These are phyloP conservation scores for Rhynchosporium graminicola DNA, from an alignment of 2,329 filamentous ascomycete genomes.

Conservation along the genomic window DNA sequence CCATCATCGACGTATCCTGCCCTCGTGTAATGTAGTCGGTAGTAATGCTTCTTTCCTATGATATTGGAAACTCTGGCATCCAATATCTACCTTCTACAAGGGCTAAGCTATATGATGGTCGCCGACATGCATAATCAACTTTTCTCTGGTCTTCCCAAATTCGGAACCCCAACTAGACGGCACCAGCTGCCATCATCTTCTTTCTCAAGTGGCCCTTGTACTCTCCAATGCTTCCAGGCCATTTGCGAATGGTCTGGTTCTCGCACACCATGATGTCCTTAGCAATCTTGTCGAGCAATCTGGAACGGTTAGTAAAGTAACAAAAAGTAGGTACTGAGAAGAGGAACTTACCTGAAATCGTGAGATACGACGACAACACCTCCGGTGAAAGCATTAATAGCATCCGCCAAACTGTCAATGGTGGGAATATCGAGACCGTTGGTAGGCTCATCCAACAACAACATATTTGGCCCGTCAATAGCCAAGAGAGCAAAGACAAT, in stretches of 20 bases:
- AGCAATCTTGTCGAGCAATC: constrained; percentile 63
- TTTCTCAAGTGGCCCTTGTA: constrained; percentile 99
- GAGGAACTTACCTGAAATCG: constrained; percentile 85
- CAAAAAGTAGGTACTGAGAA: too few relatives aligned
- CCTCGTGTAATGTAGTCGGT: constrained; percentile 16
- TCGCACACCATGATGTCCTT: constrained; percentile 99
- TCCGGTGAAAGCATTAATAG: constrained; percentile 90
- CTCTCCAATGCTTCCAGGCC: constrained; percentile 85
- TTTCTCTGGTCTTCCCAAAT: constrained; percentile 26
- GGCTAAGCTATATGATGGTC: constrained; percentile 23
- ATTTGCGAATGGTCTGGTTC: constrained; percentile 88
- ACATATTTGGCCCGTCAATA: constrained; percentile 96
- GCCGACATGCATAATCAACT: constrained; percentile 29
- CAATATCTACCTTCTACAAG: constrained; percentile 24
- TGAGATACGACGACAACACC: constrained; percentile 68
- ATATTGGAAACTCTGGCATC: constrained; percentile 22
- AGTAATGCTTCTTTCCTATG: constrained; percentile 24
- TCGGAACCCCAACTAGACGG: constrained; percentile 62
- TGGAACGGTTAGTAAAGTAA: constrained; percentile 41
- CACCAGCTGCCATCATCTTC: constrained; percentile 92
- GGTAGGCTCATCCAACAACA: constrained; percentile 96
- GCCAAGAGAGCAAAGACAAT: constrained; percentile 97
- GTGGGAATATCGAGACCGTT: constrained; percentile 99
- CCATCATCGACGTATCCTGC: constrained; percentile 17
- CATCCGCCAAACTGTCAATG: constrained; percentile 95